Percentiles rank a stretch among this genome's conserved stretches.
Conservation (phyloP, 805 yeast species). For the Nematodospora valgi region DNA sequence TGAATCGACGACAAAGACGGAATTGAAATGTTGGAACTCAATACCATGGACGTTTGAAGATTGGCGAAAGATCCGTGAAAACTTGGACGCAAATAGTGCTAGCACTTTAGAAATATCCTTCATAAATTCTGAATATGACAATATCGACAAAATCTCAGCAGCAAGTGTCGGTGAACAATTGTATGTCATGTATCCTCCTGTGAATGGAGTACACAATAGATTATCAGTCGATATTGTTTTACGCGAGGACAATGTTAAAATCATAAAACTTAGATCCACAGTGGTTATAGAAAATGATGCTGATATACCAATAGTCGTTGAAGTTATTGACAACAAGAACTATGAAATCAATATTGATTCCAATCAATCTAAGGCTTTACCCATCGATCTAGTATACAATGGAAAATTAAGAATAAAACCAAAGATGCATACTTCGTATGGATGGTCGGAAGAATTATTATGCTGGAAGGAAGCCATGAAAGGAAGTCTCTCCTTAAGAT, state of each 20-base stretch:
- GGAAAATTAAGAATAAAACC: constrained; percentile 64
- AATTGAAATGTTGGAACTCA: constrained; percentile 45
- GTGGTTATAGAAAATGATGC: constrained; percentile 60
- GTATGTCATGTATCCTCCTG: constrained; percentile 61
- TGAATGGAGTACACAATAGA: constrained; percentile 64
- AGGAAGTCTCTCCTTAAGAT: constrained; percentile 50
- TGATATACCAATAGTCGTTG: constrained; percentile 55
- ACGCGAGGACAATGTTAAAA: constrained; percentile 74
- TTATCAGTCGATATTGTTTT: constrained; percentile 67
- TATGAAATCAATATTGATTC: constrained; percentile 44
- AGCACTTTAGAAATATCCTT: constrained; percentile 64
- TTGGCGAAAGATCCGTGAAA: constrained; percentile 84
- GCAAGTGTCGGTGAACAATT: constrained; percentile 82
- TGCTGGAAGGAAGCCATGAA: constrained; percentile 62
- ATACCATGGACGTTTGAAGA: constrained; percentile 92
- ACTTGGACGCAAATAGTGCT: constrained; percentile 60
- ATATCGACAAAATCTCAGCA: constrained; percentile 57
- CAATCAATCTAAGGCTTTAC: constrained; percentile 61
- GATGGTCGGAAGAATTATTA: constrained; percentile 64
- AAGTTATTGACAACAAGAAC: constrained; percentile 30
- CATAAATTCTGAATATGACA: constrained; percentile 52
- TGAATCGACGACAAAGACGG: constrained; percentile 20
- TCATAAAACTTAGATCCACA: constrained; percentile 75
- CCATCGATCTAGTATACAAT: constrained; percentile 64
- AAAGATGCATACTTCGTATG: constrained; percentile 47